phyloP scores from a whole-genome alignment of 208 protist genomes.

The Vickermania ingenoplastis region DNA sequence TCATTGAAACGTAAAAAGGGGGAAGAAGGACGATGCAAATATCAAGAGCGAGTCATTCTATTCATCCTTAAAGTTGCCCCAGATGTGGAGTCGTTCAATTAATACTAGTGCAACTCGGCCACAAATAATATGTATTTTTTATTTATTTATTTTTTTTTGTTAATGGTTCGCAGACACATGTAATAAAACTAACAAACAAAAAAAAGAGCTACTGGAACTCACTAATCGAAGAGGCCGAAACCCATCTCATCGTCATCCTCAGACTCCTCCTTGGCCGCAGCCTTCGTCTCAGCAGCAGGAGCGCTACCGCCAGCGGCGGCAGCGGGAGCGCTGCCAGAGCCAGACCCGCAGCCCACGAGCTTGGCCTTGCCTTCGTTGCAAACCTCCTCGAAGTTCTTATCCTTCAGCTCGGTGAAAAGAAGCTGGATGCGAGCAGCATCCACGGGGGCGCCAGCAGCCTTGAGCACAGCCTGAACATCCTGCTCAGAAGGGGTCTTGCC shows the following conservation, averaged over 20 bases:
- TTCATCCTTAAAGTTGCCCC: too few relatives aligned
- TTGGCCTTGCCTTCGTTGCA: constrained; percentile 44
- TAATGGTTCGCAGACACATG: neutral
- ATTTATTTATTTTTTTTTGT: too few relatives aligned
- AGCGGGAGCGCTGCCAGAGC: constrained; percentile 12
- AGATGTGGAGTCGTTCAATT: too few relatives aligned
- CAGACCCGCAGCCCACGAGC: constrained; percentile 25
- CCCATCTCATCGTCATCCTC: constrained; percentile 52
- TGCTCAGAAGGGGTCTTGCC: constrained; percentile 28
- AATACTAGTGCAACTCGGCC: too few relatives aligned
- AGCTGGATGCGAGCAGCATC: constrained; percentile 24
- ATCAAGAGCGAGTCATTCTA: too few relatives aligned
- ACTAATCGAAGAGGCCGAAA: constrained; percentile 60
- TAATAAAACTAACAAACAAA: constrained; percentile 5
- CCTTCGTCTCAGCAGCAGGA: constrained; percentile 17
- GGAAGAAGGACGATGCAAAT: neutral
- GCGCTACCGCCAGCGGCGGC: constrained; percentile 14
- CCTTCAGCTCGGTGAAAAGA: constrained; percentile 34
- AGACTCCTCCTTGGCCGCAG: constrained; percentile 30
- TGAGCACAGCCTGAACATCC: constrained; percentile 50
- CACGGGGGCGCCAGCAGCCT: constrained; percentile 27
- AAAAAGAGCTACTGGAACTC: neutral
- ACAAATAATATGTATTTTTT: too few relatives aligned
- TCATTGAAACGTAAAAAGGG: neutral
- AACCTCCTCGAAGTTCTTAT: constrained; percentile 36